Percentiles rank a stretch among this genome's conserved stretches.
Conservation (phyloP, 2,329 filamentous ascomycete species). For the Fusarium sp. region DNA sequence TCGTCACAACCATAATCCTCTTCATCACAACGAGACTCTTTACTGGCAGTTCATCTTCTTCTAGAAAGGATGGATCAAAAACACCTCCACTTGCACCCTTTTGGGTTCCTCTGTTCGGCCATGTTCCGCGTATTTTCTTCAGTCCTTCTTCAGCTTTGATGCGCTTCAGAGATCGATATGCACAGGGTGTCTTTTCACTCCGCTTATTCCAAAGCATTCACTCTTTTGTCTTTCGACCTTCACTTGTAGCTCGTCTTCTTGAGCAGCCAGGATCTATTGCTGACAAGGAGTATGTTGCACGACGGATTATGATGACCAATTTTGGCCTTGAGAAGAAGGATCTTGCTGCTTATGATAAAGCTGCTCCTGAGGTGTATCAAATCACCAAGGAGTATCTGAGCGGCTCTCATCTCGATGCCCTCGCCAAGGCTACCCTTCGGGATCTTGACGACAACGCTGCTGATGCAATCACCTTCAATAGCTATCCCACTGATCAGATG, state of each 20-base stretch:
- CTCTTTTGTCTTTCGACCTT: slow-evolving; percentile 49
- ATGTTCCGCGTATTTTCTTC: slow-evolving; percentile 48
- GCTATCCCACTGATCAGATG: slow-evolving; percentile 50
- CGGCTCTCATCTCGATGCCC: slow-evolving; percentile 38
- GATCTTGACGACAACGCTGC: slow-evolving; percentile 46
- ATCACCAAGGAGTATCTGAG: slow-evolving; percentile 43
- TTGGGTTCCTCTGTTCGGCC: slow-evolving; percentile 52
- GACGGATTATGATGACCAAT: slow-evolving; percentile 45
- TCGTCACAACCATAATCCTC: slow-evolving; percentile 42
- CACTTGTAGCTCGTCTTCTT: slow-evolving; percentile 44
- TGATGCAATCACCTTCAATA: slow-evolving; percentile 53
- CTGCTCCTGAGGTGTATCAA: slow-evolving; percentile 43
- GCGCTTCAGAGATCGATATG: slow-evolving; percentile 46
- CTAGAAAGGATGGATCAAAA: slow-evolving; percentile 26
- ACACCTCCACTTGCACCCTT: slow-evolving; percentile 46
- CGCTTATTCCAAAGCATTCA: slow-evolving; percentile 48
- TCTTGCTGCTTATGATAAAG: slow-evolving; percentile 46
- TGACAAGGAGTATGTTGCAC: slow-evolving; percentile 41
- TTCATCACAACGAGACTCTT: slow-evolving; percentile 43
- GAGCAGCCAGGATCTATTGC: slow-evolving; percentile 43
- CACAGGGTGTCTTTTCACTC: slow-evolving; percentile 51
- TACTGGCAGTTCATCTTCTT: slow-evolving; percentile 53
- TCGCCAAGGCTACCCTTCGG: slow-evolving; percentile 31
- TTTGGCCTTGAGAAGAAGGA: slow-evolving; percentile 48
- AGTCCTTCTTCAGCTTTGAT: slow-evolving; percentile 46